Evolutionary conservation across 73 alveolate species (phyloP), one percentile per base, ranked within the genome.

Genomic region (Urostyla sp.): DNA sequence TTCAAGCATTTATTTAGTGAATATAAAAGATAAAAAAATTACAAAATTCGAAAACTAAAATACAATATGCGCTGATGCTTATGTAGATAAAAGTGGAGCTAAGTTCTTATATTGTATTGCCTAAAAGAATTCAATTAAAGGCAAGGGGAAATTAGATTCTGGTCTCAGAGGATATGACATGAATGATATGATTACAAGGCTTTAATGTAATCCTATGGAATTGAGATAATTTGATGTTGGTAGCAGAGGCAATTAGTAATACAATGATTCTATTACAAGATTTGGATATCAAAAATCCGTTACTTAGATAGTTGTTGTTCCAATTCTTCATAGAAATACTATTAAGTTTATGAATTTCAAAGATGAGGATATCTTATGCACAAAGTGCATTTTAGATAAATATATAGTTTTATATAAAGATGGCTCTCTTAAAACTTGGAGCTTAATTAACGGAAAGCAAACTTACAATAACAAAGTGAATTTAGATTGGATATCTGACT

Each of bases 91-190:
- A n/a, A n/a, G n/a, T n/a, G n/a, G n/a, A n/a, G n/a, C n/a, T n/a
- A n/a, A n/a, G n/a, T n/a, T n/a, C n/a, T n/a, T n/a, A n/a, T n/a
- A n/a, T n/a, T n/a, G n/a, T n/a, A n/a, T n/a, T n/a, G n/a, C n/a
- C n/a, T n/a, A n/a, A n/a, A n/a, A n/a, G n/a, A n/a, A n/a, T n/a
- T n/a, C n/a, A n/a, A n/a, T n/a, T n/a, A n/a, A n/a, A 27, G 76
- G n/a, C n/a, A n/a, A n/a, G n/a, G n/a, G 76, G 7, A 59, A 6
- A 18, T 6, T 59, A 13, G 57, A 59, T 34, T 59, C 76, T 7
- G 76, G 79, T 10, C 24, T 63, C n/a, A 36, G 79, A 43, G 1
- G 37, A 38, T 63, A 43, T 38, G 45, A 63, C 44, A 63, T 34
- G 60, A 60, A 63, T 26, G 6, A 32, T 6, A 34, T 63, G 4